A percentile compares a stretch with the other conserved stretches of the same genome.
These are phyloP conservation scores for Pleurotus sapidus DNA, from an alignment of 768 basidiomycete genomes.

Conservation along the genomic window DNA sequence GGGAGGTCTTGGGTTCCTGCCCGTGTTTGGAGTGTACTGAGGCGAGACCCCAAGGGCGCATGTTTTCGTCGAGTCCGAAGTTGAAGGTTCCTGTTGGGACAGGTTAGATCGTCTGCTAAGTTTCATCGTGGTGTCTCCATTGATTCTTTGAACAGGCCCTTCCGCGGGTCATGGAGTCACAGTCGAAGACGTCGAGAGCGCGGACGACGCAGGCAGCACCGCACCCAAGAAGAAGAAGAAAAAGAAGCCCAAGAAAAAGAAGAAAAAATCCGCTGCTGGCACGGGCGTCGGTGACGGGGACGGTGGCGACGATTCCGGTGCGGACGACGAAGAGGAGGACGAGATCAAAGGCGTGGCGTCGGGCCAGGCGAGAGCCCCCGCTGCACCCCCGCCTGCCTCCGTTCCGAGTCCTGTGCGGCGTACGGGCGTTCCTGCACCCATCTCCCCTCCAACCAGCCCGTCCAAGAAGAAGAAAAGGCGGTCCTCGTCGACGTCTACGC, in stretches of 20 bases:
- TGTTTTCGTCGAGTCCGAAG: slow-evolving; percentile 49
- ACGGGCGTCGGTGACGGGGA: slow-evolving; percentile 12
- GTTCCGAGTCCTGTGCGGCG: slow-evolving; percentile 1
- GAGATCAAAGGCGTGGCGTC: slow-evolving; percentile 1
- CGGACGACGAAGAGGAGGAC: slow-evolving; percentile 12
- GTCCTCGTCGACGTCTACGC: slow-evolving; percentile 13
- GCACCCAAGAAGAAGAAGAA: slow-evolving; percentile 66
- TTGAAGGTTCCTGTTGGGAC: slow-evolving; percentile 28
- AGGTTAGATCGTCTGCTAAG: slow-evolving; percentile 5
- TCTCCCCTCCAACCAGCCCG: slow-evolving; percentile 13
- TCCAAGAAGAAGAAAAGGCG: slow-evolving; percentile 3
- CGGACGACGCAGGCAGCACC: slow-evolving; percentile 41
- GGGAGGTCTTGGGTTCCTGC: too few relatives aligned
- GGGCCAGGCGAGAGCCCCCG: slow-evolving; percentile 17
- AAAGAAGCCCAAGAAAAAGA: slow-evolving; percentile 76
- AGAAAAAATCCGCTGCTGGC: slow-evolving; percentile 32
- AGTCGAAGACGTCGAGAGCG: slow-evolving; percentile 74
- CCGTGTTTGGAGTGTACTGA: too few relatives aligned
- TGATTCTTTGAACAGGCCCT: neutral
- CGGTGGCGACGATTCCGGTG: slow-evolving; percentile 11
- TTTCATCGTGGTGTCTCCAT: neutral
- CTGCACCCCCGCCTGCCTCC: slow-evolving; percentile 15
- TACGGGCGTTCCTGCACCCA: slow-evolving; percentile 13
- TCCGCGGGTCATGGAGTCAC: slow-evolving; percentile 42
- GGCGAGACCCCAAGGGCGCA: slow-evolving; percentile 46